Percentiles rank a stretch among this genome's conserved stretches.
Conservation (phyloP, 2,329 filamentous ascomycete species). For the Chrysoporthe deuterocubensis region DNA sequence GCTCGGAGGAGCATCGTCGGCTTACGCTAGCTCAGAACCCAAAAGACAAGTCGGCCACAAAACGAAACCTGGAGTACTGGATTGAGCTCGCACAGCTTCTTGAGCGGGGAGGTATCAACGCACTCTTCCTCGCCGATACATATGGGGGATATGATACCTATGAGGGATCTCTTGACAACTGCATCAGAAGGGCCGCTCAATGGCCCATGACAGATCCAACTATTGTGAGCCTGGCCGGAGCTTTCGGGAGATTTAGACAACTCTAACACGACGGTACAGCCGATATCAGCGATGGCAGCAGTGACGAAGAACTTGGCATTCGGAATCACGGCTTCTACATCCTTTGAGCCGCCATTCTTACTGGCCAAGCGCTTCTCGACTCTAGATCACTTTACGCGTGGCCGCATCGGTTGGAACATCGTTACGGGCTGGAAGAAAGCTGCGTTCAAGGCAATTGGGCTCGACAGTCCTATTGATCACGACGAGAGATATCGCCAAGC, state of each 20-base stretch:
- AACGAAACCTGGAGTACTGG: constrained; percentile 65
- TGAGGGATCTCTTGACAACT: constrained; percentile 61
- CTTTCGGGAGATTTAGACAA: background rate
- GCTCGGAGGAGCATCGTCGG: too few relatives aligned
- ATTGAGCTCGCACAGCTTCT: constrained; percentile 65
- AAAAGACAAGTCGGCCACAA: constrained; percentile 62
- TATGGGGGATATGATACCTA: constrained; percentile 69
- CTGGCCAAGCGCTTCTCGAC: constrained; percentile 66
- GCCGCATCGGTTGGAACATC: constrained; percentile 69
- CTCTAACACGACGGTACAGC: constrained; percentile 40
- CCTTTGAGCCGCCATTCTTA: constrained; percentile 65
- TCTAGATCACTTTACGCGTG: constrained; percentile 64
- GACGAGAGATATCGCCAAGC: constrained; percentile 57
- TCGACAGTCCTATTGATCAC: constrained; percentile 57
- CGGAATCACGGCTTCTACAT: constrained; percentile 65
- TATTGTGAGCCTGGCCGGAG: constrained; percentile 47
- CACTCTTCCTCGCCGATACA: constrained; percentile 68
- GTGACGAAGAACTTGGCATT: constrained; percentile 68
- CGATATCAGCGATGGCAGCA: constrained; percentile 68
- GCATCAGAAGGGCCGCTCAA: constrained; percentile 64
- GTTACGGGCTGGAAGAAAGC: constrained; percentile 66
- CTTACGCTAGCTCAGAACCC: constrained; percentile 52
- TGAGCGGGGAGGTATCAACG: constrained; percentile 66
- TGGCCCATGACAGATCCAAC: constrained; percentile 69
- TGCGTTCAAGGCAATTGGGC: constrained; percentile 60